Conservation (phyloP, 345 rosid genomes). For the Eucalyptus curtisii region DNA sequence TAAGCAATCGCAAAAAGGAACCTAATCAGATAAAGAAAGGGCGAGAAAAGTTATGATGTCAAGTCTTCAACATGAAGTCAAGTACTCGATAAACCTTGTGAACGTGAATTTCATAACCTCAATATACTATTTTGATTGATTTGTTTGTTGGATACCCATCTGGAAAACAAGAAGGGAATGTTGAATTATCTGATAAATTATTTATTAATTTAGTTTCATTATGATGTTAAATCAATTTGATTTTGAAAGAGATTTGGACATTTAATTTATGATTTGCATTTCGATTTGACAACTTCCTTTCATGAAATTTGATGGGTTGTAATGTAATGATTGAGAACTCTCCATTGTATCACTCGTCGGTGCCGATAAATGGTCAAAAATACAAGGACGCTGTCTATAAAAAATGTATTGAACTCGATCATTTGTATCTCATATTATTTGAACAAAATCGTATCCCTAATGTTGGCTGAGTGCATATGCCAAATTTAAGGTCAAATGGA, state of each 20-base stretch:
- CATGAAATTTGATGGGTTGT: not conserved
- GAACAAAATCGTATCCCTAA: not conserved
- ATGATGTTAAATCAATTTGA: not conserved
- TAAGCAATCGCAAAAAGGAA: not conserved
- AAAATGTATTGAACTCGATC: not conserved
- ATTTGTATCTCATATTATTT: not conserved
- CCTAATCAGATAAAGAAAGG: not conserved
- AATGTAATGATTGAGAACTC: not conserved
- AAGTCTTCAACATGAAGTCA: not conserved
- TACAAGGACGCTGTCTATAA: not conserved
- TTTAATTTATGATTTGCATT: not conserved
- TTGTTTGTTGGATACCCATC: not conserved
- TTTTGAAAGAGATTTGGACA: not conserved
- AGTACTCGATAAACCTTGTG: not conserved
- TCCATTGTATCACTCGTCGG: not conserved
- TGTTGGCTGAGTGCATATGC: not conserved
- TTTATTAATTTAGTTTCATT: not conserved
- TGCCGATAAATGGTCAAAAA: not conserved
- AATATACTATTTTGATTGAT: not conserved
- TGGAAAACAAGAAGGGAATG: not conserved
- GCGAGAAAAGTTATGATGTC: not conserved
- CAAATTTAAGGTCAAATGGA: not conserved
- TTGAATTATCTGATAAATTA: not conserved
- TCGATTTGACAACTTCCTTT: not conserved
- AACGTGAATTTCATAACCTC: not conserved